Conservation (phyloP, 495 filamentous ascomycete genomes). For the Penicillium nucicola region DNA sequence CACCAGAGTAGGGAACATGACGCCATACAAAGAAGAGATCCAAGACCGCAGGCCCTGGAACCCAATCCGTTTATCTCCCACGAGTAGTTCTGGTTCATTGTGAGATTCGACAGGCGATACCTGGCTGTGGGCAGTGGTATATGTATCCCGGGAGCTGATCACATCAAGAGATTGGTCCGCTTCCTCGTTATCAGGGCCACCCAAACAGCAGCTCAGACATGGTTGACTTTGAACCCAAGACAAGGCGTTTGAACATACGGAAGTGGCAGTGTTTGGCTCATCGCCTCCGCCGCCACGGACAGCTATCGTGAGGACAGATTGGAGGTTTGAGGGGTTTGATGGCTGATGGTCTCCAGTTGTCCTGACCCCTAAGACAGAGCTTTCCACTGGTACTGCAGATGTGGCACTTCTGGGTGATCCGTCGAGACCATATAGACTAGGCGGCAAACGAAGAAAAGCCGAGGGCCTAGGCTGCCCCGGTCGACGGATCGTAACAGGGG, state of each 20-base stretch:
- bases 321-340: slow-evolving; percentile 1
- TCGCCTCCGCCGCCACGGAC: neutral
- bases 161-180: slow-evolving; percentile 6
- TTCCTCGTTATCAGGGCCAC: neutral
- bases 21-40: slow-evolving; percentile 3
- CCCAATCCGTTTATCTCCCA: neutral
- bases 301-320: neutral
- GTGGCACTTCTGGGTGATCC: neutral
- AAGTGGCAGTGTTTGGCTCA: neutral
- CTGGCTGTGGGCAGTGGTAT: slow-evolving; percentile 26
- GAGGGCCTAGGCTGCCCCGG: neutral
- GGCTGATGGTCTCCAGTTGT: neutral
- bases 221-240: slow-evolving; percentile 11
- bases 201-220: slow-evolving; percentile 20
- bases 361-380: neutral
- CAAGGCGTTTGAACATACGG: neutral
- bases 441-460: slow-evolving; percentile 3
- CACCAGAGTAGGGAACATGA: neutral
- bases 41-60: neutral
- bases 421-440: slow-evolving; percentile 4
- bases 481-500: neutral
- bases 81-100: neutral
- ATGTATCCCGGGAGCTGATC: slow-evolving; percentile 25
- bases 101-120: slow-evolving; percentile 7
- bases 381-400: neutral